phyloP scores from a whole-genome alignment of 768 basidiomycete species.

The Terana coerulea region DNA sequence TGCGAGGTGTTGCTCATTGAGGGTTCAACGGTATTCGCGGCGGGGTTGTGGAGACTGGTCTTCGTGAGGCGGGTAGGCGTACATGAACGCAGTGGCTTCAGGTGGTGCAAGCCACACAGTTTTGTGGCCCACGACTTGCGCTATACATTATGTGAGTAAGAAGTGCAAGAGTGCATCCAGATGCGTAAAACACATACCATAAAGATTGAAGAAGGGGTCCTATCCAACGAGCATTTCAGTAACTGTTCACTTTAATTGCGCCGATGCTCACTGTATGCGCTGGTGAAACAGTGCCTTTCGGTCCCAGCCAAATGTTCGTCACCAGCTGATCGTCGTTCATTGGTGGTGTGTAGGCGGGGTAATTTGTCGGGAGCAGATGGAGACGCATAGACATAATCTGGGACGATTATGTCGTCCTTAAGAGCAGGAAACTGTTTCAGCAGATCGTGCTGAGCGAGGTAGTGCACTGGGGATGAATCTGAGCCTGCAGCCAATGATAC shows the following conservation, averaged over 20 bases:
- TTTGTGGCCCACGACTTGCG: slow-evolving; percentile 86
- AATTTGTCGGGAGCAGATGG: slow-evolving; percentile 40
- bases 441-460: slow-evolving; percentile 91
- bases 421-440: slow-evolving; percentile 81
- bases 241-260: slow-evolving; percentile 7
- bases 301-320: slow-evolving; percentile 82
- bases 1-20: slow-evolving; percentile 78
- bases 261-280: slow-evolving; percentile 73
- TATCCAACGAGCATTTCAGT: slow-evolving; percentile 32
- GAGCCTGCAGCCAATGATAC: slow-evolving; percentile 12
- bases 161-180: neutral
- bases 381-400: slow-evolving; percentile 82
- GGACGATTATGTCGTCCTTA: slow-evolving; percentile 70
- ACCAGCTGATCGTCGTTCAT: slow-evolving; percentile 60
- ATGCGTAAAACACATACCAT: slow-evolving; percentile 48
- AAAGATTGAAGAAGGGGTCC: slow-evolving; percentile 95
- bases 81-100: slow-evolving; percentile 50
- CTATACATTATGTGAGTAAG: slow-evolving; percentile 34
- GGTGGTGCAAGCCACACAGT: slow-evolving; percentile 92
- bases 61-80: slow-evolving; percentile 36
- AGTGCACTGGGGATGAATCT: slow-evolving; percentile 38
- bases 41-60: slow-evolving; percentile 31
- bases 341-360: slow-evolving; percentile 59
- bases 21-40: slow-evolving; percentile 36
- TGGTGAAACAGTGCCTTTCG: slow-evolving; percentile 74